Evolutionary conservation across 2,329 filamentous ascomycete genomes (phyloP).

Genomic region (Fusarium sp.): DNA sequence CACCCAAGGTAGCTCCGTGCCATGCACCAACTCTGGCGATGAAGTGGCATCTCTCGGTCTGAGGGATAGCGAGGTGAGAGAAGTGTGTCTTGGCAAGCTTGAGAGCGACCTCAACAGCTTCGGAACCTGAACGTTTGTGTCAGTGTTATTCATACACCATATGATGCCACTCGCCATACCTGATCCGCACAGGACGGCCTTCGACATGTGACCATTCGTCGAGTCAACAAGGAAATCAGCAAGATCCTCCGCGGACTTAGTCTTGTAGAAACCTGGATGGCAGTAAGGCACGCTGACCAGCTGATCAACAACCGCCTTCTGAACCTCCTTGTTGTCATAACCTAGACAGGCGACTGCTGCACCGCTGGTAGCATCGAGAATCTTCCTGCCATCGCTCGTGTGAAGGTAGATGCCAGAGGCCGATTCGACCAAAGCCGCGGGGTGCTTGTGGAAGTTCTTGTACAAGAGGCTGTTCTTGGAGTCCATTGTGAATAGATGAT

Average conservation of each 20-base stretch:
- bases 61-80: conserved; percentile 26
- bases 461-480: conserved; percentile 41
- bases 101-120: conserved; percentile 37
- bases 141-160: too few species aligned
- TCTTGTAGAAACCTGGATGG: conserved; percentile 39
- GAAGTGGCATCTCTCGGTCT: conserved; percentile 32
- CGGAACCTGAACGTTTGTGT: conserved; percentile 22
- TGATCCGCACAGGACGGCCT: conserved; percentile 36
- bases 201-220: conserved; percentile 33
- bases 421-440: conserved; percentile 35
- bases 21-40: conserved; percentile 31
- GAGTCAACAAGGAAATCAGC: conserved; percentile 37
- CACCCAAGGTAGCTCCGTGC: conserved; percentile 37
- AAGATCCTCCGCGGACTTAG: conserved; percentile 31
- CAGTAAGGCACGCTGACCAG: conserved; percentile 36
- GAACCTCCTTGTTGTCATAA: conserved; percentile 37
- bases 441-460: conserved; percentile 42
- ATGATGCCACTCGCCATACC: conserved; percentile 16
- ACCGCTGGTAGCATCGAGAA: conserved; percentile 41
- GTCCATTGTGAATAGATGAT: conserved; percentile 16
- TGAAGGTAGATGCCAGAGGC: conserved; percentile 33
- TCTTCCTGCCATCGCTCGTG: conserved; percentile 36
- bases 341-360: conserved; percentile 41
- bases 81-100: conserved; percentile 39
- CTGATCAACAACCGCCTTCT: conserved; percentile 37